Base-by-base conservation (phyloP, 371 early-diverging fungal species). In the Actinomucor elegans region DNA sequence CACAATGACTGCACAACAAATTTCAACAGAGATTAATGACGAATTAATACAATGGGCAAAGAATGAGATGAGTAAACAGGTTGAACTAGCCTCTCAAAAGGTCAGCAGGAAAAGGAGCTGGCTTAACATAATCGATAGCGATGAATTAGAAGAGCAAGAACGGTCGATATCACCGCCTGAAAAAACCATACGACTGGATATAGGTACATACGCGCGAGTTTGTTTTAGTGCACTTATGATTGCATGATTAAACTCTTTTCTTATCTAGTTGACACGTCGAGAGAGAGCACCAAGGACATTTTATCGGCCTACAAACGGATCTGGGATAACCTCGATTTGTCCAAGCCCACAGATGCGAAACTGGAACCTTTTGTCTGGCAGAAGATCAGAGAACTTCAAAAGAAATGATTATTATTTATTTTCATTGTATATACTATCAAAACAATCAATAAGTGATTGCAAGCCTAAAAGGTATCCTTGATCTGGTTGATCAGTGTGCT, bases 381-480 rank as follows among this genome's bases (percentile, higher is more conserved):
- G n/a, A 50, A 61, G 29, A 61, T 61, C 8, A 50, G 55, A 48
- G 28, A 35, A 15, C 48, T 33, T 24, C 47, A 41, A 14, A 37
- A 46, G 15, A 42, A 42, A 26, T 24, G 29, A 52, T 33, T 18
- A 38, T 26, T 35, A 15, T 31, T 44, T 10, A 28, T n/a, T n/a
- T 20, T 57, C 50, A 14, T 69, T 57, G 59, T 79, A 79, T 14
- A 86, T 80, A 51, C 69, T 64, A 21, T 83, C 80, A 63, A 90
- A 88, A 46, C 75, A 79, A 34, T 62, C 61, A 38, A 86, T 81
- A 34, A 91, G 67, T 23, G 81, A 84, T 37, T 79, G 71, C 42
- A 91, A 73, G 0, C 91, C 91, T n/a, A 86, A 65, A 18, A 89
- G 59, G 58, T 91, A 91, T 1, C 91, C 91, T 37, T 75, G 67